These are phyloP conservation scores for Isabelozyma heimii DNA, from an alignment of 805 yeast species.

Conservation along the genomic window DNA sequence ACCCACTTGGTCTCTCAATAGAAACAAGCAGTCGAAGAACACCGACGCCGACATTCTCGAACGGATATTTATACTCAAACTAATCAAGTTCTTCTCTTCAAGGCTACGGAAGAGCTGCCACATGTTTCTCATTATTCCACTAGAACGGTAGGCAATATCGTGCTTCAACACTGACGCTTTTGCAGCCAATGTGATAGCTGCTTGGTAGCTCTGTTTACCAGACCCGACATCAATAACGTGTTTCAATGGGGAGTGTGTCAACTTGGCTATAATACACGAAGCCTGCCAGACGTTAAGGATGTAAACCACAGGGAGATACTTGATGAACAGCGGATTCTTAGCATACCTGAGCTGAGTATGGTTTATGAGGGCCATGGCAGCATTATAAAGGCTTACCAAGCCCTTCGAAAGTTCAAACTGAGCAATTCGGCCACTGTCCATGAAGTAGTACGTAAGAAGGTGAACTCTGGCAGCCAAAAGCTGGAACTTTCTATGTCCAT, in stretches of 20 bases:
- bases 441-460: constrained; percentile 74
- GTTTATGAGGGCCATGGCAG: constrained; percentile 67
- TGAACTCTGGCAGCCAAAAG: constrained; percentile 77
- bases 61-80: constrained; percentile 54
- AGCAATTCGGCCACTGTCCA: constrained; percentile 56
- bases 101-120: constrained; percentile 83
- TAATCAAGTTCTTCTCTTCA: constrained; percentile 47
- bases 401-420: constrained; percentile 68
- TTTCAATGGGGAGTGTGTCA: constrained; percentile 72
- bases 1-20: constrained; percentile 82
- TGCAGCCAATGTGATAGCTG: constrained; percentile 65
- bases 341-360: constrained; percentile 65
- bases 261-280: constrained; percentile 75
- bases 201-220: constrained; percentile 68
- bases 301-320: constrained; percentile 80
- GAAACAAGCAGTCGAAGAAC: constrained; percentile 86
- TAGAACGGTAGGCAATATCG: constrained; percentile 88
- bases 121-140: constrained; percentile 90
- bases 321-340: constrained; percentile 60
- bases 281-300: constrained; percentile 89
- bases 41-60: constrained; percentile 91
- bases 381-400: constrained; percentile 72
- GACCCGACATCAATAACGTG: constrained; percentile 63
- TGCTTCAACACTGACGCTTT: constrained; percentile 85
- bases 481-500: constrained; percentile 68